A percentile compares a stretch with the other conserved stretches of the same genome.
Conservation (phyloP, 805 yeast genomes). For the Maudiozyma barnettii region DNA sequence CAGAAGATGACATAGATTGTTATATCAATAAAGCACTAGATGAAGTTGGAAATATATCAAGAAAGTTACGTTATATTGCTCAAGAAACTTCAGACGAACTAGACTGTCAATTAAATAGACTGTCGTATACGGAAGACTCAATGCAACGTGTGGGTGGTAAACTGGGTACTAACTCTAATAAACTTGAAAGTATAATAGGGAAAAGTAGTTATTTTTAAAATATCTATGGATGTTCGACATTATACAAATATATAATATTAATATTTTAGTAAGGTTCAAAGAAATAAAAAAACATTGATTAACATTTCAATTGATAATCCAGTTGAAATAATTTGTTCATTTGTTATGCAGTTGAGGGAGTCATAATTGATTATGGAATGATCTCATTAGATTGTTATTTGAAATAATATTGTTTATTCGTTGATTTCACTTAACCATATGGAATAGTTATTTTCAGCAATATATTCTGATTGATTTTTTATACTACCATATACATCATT, state of each 20-base stretch:
- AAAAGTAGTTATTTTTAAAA: background rate
- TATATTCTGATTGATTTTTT: slow-evolving; percentile 10
- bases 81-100: slow-evolving; percentile 66
- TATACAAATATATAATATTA: no score
- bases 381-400: no score
- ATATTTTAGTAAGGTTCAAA: no score
- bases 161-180: slow-evolving; percentile 66
- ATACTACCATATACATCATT: background rate
- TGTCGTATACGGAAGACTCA: slow-evolving; percentile 67
- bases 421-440: slow-evolving; percentile 11
- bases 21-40: slow-evolving; percentile 78
- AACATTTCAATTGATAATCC: no score
- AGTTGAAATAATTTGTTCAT: no score
- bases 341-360: no score
- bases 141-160: slow-evolving; percentile 77
- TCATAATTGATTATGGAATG: no score
- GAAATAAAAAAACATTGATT: no score
- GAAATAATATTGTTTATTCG: no score
- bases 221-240: no score
- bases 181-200: slow-evolving; percentile 43
- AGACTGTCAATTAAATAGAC: slow-evolving; percentile 61
- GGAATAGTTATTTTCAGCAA: slow-evolving; percentile 23
- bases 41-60: slow-evolving; percentile 58
- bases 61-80: slow-evolving; percentile 64
- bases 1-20: slow-evolving; percentile 85